Base-by-base conservation (phyloP, 345 rosid genomes). In the Physaria fendleri region DNA sequence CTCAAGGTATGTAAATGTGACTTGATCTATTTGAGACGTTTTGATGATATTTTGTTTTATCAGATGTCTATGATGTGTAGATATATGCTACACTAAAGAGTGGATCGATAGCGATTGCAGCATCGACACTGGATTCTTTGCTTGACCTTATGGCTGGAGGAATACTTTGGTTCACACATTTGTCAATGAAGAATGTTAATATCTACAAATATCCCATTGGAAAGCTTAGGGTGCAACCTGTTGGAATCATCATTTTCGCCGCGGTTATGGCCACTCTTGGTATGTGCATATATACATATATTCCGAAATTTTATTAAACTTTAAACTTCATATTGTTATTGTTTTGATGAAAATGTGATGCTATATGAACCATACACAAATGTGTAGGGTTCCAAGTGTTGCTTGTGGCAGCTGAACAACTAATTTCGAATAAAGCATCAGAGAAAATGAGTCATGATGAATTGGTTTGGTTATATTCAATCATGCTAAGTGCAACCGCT, bases 91-190 rank as follows among this genome's bases (percentile, higher is more conserved):
- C 97, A 1, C 18, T 92, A 43, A 80, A 49, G 80, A 88, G 89
- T 76, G 99, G 91, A 75, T 92, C 99, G 11, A 63, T 88, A 65
- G 99, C 98, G 13, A 82, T 92, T 68, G 98, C 97, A 42, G 98
- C 98, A 18, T 92, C 98, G 0, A 92, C 98, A 8, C 73, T 92
- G 12, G 98, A 92, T 74, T 92, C 98, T 43, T 74, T 92, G 47
- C 96, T 92, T 10, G 97, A 88, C 79, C 87, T 92, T 16, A 78
- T 92, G 94, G 97, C 97, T 2, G 98, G 97, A 15, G 95, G 93
- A 40, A 88, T 88, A 54, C 95, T 92, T 29, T 92, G 97, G 97
- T 88, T 84, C 78, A 80, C 97, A 30, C 98, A 92, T 56, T 13
- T 81, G 64, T 78, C 97, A 8, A 92, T 92, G 98, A 92, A 81